Conservation (phyloP, 768 basidiomycete species). For the Rhodosporidiobolus sp. region DNA sequence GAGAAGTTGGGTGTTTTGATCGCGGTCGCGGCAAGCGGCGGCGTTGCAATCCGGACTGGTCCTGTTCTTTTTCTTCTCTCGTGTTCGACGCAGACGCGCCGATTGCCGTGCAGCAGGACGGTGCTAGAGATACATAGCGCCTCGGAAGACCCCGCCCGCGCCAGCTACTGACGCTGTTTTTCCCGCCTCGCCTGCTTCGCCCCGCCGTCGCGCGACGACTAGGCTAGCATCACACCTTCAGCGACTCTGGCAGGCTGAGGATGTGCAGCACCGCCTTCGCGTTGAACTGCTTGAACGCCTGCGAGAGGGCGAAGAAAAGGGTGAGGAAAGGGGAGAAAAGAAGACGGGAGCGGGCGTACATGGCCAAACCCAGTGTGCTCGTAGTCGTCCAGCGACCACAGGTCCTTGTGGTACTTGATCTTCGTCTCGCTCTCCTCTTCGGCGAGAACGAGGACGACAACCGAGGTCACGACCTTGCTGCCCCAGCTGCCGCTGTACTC, state of each 20-base stretch:
- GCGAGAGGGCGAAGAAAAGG: no score
- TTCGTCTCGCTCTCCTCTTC: conserved; percentile 6
- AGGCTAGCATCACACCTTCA: not conserved
- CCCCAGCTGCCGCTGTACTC: conserved; percentile 4
- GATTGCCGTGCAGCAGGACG: no score
- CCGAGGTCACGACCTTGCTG: not conserved
- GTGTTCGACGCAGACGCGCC: no score
- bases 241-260: not conserved
- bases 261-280: not conserved
- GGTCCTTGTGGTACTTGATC: conserved; percentile 16
- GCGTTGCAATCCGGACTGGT: no score
- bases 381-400: conserved; percentile 4
- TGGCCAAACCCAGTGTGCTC: conserved; percentile 7
- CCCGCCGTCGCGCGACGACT: no score
- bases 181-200: no score
- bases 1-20: not conserved
- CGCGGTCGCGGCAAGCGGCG: not conserved
- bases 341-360: not conserved
- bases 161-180: no score
- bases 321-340: not conserved
- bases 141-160: no score
- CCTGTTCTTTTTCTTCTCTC: no score
- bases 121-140: no score
- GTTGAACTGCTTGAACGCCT: not conserved
- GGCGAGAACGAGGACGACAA: not conserved